Base-by-base conservation (phyloP, 441 rosid species). In the Populus hybrid region DNA sequence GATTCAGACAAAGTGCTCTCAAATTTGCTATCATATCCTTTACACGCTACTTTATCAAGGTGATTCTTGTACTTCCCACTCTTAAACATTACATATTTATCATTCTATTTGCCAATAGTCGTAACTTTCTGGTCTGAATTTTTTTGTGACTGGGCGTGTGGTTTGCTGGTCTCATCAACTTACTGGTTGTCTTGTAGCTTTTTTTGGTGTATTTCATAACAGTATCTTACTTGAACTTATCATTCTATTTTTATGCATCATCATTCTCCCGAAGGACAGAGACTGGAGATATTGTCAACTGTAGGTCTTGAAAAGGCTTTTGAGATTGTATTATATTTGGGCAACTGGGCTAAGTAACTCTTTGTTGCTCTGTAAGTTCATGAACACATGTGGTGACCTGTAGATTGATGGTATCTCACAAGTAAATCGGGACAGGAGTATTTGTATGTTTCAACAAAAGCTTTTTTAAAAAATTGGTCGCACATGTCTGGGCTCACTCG, bases 1-100 rank as follows among this genome's bases (percentile, higher is more conserved):
- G 99, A 93, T 77, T 86, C 99, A 14, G 98, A 93, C 74, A 86
- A 90, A 85, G 94, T 79, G 61, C 89, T 95, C 30, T 82, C 89
- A 65, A 89, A 91, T 76, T 88, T 95, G 87, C 84, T 93, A 35
- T 92, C 99, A 67, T 95, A 92, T 89, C 99, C 99, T 73, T 80
- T 95, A 38, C 90, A 80, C 30, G 86, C 84, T 72, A 91, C 93
- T 73, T 82, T 95, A 84, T 79, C 78, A 40, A 91, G 97, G 97
- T 95, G 79, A 83, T 79, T 73, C 66, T 77, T 20, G 23, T 74
- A 23, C 34, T 42, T 64, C 64, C 21, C 71, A 8, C 2, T 35
- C n/a, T 69, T 26, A 10, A 36, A 65, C 65, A 50, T 23, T 61
- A 38, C 61, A 69, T 63, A 11, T 70, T 40, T 42, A 16, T 77